Conservation (phyloP, 805 yeast species). For the Ogataea paraovalis region DNA sequence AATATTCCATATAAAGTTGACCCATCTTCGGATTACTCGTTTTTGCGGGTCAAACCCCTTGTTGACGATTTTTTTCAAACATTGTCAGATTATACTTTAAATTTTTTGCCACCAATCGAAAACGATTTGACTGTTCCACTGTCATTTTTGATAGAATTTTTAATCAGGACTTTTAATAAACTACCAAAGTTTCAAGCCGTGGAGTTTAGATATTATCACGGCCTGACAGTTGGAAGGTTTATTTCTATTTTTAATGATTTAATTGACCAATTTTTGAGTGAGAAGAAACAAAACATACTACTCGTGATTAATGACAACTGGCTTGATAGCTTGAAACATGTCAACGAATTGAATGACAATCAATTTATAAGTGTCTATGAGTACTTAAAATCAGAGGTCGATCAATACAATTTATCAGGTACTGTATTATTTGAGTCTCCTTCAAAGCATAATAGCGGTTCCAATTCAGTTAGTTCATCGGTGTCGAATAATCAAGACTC, state of each 20-base stretch:
- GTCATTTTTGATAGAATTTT: slow-evolving; percentile 53
- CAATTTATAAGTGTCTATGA: slow-evolving; percentile 24
- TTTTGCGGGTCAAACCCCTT: slow-evolving; percentile 62
- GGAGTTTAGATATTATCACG: slow-evolving; percentile 46
- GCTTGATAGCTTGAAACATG: slow-evolving; percentile 24
- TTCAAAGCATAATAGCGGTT: slow-evolving; percentile 1
- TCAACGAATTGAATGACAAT: slow-evolving; percentile 30
- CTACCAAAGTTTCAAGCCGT: slow-evolving; percentile 63
- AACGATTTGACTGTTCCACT: slow-evolving; percentile 49
- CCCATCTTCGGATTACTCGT: slow-evolving; percentile 68
- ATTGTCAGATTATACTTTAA: slow-evolving; percentile 68
- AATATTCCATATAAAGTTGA: slow-evolving; percentile 77
- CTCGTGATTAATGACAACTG: slow-evolving; percentile 31
- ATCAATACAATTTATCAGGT: slow-evolving; percentile 23
- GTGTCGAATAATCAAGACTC: slow-evolving; percentile 9
- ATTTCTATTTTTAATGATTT: slow-evolving; percentile 27
- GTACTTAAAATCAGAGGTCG: slow-evolving; percentile 25
- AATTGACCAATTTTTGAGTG: slow-evolving; percentile 25
- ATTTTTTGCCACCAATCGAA: slow-evolving; percentile 70
- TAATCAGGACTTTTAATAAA: slow-evolving; percentile 55
- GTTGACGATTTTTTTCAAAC: slow-evolving; percentile 68
- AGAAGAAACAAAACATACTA: slow-evolving; percentile 31
- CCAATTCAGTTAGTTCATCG: neutral
- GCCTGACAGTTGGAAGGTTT: slow-evolving; percentile 32
- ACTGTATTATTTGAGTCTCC: slow-evolving; percentile 11